Conservation (phyloP, 208 protist genomes). For the Polymyxa betae region DNA sequence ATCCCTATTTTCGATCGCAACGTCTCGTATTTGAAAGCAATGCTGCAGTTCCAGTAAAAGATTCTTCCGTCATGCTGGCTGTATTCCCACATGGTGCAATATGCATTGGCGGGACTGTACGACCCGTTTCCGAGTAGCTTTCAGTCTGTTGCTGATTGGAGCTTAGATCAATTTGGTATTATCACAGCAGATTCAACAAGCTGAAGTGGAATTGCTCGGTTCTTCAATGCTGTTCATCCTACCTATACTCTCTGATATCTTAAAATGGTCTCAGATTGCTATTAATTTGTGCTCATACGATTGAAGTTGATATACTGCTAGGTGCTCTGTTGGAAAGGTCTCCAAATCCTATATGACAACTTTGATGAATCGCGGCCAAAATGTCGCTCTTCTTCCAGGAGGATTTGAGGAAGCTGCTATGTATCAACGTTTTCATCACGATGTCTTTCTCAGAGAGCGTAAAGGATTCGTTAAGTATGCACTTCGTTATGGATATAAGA, state of each 20-base stretch:
- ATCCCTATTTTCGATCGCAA: neutral
- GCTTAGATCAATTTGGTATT: constrained; percentile 22
- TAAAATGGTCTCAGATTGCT: neutral
- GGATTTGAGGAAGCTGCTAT: constrained; percentile 37
- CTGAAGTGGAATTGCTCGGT: neutral
- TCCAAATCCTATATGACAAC: neutral
- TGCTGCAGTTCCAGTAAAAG: neutral
- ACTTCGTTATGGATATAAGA: constrained; percentile 27
- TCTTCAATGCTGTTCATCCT: neutral
- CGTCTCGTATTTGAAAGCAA: neutral
- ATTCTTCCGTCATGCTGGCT: neutral
- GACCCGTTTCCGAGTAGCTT: neutral
- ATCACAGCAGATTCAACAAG: neutral
- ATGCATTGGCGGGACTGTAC: neutral
- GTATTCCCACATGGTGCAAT: neutral
- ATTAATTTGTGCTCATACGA: neutral
- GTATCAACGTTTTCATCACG: neutral
- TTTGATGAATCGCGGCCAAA: neutral
- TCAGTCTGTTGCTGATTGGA: neutral
- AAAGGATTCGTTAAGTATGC: constrained; percentile 51
- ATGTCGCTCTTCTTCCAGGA: neutral
- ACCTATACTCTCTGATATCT: neutral
- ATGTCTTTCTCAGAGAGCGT: neutral
- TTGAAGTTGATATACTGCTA: neutral
- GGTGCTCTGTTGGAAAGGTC: neutral